Evolutionary conservation across 2,329 filamentous ascomycete genomes (phyloP).

Genomic region (Pseudocercospora ulei): DNA sequence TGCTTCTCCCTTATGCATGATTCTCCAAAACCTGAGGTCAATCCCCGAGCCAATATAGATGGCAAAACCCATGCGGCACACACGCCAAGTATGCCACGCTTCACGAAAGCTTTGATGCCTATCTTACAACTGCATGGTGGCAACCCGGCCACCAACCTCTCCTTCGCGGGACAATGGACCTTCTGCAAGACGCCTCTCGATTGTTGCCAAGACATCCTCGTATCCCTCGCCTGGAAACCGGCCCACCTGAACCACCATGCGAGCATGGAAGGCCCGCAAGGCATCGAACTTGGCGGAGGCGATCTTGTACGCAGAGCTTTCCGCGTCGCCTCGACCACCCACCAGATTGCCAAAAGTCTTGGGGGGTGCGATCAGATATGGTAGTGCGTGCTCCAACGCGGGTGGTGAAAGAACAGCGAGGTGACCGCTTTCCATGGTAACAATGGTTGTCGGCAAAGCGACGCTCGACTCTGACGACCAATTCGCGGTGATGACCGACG

Average conservation of each 20-base stretch:
- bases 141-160: slow-evolving; percentile 40
- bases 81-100: too few relatives aligned
- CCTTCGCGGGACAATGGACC: slow-evolving; percentile 38
- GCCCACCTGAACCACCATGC: slow-evolving; percentile 36
- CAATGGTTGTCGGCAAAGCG: slow-evolving; percentile 35
- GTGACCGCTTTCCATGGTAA: slow-evolving; percentile 37
- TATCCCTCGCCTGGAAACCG: slow-evolving; percentile 29
- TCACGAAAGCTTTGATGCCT: not conserved
- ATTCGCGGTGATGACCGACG: slow-evolving; percentile 46
- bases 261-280: slow-evolving; percentile 42
- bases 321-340: slow-evolving; percentile 48
- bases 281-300: slow-evolving; percentile 51
- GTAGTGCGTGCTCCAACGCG: slow-evolving; percentile 44
- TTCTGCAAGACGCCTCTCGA: slow-evolving; percentile 37
- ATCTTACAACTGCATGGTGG: slow-evolving; percentile 38
- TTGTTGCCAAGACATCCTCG: slow-evolving; percentile 37
- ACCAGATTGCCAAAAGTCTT: slow-evolving; percentile 51
- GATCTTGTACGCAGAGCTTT: slow-evolving; percentile 50
- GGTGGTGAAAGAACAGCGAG: slow-evolving; percentile 47
- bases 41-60: not conserved
- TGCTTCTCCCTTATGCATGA: too few relatives aligned
- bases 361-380: slow-evolving; percentile 50
- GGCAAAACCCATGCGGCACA: too few relatives aligned
- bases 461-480: slow-evolving; percentile 39
- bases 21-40: too few relatives aligned